These are phyloP conservation scores for Nectriaceae sp. DNA, from an alignment of 2,329 filamentous ascomycete genomes.

Conservation along the genomic window DNA sequence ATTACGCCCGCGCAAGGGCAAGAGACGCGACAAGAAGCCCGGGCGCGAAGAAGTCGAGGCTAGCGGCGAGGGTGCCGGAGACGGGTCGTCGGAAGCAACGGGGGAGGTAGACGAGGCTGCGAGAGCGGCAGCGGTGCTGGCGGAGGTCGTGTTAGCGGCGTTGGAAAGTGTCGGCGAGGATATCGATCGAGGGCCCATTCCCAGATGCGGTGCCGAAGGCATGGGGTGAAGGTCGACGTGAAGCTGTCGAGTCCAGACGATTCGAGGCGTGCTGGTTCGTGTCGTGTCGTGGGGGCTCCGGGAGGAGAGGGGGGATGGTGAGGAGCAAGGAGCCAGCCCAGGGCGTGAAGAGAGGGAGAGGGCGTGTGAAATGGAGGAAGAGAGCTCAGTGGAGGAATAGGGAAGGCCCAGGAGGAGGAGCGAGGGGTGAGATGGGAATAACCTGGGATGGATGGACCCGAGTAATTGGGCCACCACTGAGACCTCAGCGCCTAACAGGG, in stretches of 20 bases:
- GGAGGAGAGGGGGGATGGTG: not conserved
- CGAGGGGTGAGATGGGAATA: not conserved
- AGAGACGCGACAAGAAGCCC: conserved; percentile 53
- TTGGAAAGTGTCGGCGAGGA: conserved; percentile 37
- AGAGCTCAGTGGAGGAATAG: not conserved
- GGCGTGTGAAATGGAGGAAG: not conserved
- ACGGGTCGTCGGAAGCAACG: conserved; percentile 38
- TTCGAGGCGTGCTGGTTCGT: no score
- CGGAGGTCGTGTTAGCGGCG: conserved; percentile 38
- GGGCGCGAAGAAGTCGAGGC: conserved; percentile 29
- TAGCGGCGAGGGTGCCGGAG: conserved; percentile 26
- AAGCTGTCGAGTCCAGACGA: conserved; percentile 1
- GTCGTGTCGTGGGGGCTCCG: not conserved
- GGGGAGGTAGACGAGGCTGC: conserved; percentile 25
- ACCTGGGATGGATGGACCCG: not conserved
- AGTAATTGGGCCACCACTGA: no score
- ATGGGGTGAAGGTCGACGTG: conserved; percentile 18
- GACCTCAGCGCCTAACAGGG: no score
- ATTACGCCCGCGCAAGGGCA: conserved; percentile 52
- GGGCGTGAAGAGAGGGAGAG: not conserved
- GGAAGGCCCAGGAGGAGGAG: not conserved
- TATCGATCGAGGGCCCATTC: conserved; percentile 31
- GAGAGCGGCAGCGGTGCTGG: conserved; percentile 35
- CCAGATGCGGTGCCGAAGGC: conserved; percentile 29
- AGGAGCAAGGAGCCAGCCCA: not conserved